These are phyloP conservation scores for Geotrichum aggregatum DNA, from an alignment of 1,139 yeast genomes.

Conservation along the genomic window DNA sequence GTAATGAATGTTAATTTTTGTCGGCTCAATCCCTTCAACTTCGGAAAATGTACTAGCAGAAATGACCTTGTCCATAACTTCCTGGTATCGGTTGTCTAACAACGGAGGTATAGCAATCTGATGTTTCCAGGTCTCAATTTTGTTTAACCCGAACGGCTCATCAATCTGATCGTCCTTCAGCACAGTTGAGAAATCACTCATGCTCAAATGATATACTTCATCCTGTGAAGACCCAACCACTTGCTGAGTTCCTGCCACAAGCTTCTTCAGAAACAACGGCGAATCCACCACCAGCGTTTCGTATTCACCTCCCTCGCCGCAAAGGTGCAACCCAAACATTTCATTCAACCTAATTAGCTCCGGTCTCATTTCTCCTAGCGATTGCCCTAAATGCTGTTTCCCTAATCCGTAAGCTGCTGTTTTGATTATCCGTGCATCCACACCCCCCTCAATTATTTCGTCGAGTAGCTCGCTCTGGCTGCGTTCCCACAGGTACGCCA, in stretches of 20 bases:
- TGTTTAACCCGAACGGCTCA: conserved; percentile 24
- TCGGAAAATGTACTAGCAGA: background rate
- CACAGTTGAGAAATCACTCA: conserved; percentile 40
- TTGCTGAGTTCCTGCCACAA: conserved; percentile 46
- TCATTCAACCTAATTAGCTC: conserved; percentile 54
- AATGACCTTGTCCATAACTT: conserved; percentile 29
- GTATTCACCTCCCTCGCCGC: conserved; percentile 98
- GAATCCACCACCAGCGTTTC: conserved; percentile 90
- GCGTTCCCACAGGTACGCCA: conserved; percentile 87
- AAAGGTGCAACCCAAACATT: conserved; percentile 77
- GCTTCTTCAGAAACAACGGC: conserved; percentile 63
- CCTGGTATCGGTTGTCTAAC: conserved; percentile 49
- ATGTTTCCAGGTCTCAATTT: conserved; percentile 29
- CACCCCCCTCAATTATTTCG: conserved; percentile 68
- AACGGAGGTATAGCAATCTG: conserved; percentile 45
- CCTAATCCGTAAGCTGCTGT: conserved; percentile 89
- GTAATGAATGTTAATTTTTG: background rate
- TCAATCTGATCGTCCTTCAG: conserved; percentile 38
- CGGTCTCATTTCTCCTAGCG: conserved; percentile 59
- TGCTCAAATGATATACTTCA: conserved; percentile 62
- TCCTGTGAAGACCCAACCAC: conserved; percentile 48
- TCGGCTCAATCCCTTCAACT: background rate
- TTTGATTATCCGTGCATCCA: conserved; percentile 84
- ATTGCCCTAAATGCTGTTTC: conserved; percentile 60
- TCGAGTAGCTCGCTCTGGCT: conserved; percentile 71